A percentile compares a stretch with the other conserved stretches of the same genome.
These are phyloP conservation scores for Elongisporangium prolatum DNA, from an alignment of 352 stramenopile species.

Conservation along the genomic window DNA sequence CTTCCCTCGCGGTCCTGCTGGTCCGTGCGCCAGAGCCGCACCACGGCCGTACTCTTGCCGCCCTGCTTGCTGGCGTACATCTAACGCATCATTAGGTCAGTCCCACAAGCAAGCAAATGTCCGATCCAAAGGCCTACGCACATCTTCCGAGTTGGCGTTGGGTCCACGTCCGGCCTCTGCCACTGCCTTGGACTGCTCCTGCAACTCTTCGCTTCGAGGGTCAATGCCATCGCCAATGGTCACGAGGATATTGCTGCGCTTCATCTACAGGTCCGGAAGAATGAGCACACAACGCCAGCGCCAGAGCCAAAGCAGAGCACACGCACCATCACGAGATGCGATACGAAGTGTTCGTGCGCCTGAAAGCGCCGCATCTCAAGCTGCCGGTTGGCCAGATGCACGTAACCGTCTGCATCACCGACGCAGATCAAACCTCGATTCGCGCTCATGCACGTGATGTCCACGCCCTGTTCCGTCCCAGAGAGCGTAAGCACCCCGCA, in stretches of 20 bases:
- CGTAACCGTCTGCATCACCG: constrained; percentile 75
- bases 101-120: not conserved
- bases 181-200: constrained; percentile 73
- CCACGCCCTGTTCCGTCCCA: constrained; percentile 46
- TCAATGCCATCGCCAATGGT: constrained; percentile 85
- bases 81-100: constrained; percentile 10
- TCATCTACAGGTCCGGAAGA: constrained; percentile 47
- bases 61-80: constrained; percentile 62
- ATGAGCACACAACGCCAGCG: not conserved
- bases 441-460: constrained; percentile 84
- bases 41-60: constrained; percentile 66
- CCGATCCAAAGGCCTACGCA: constrained; percentile 6
- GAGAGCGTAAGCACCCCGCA: not conserved
- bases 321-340: constrained; percentile 83
- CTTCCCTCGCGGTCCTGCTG: constrained; percentile 83
- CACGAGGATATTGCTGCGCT: constrained; percentile 84
- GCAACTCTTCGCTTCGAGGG: constrained; percentile 66
- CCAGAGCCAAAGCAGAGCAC: not conserved
- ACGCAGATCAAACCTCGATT: constrained; percentile 85
- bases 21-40: constrained; percentile 86
- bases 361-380: constrained; percentile 81
- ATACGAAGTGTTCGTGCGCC: constrained; percentile 84
- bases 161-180: constrained; percentile 61
- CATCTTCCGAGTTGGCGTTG: constrained; percentile 53
- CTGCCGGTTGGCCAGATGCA: constrained; percentile 81